These are phyloP conservation scores for Actinidia arguta DNA, from an alignment of 179 eudicot species.

Conservation along the genomic window DNA sequence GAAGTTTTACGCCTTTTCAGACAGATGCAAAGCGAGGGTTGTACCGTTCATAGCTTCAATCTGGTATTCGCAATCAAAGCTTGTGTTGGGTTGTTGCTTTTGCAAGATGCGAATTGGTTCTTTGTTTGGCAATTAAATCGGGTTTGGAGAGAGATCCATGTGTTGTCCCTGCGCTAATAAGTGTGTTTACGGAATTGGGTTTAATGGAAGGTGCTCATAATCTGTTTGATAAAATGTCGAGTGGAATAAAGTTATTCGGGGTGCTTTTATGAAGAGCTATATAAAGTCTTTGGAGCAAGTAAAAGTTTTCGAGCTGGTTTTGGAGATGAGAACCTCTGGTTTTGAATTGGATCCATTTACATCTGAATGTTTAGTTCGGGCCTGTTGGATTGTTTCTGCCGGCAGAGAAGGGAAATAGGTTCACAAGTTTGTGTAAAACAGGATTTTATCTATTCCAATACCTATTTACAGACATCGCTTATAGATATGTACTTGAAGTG, in stretches of 20 bases:
- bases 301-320: conserved; percentile 16
- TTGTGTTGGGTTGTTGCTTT: neutral
- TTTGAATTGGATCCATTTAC: conserved; percentile 13
- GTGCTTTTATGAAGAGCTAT: conserved; percentile 19
- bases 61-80: conserved; percentile 23
- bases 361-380: conserved; percentile 17
- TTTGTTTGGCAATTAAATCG: conserved; percentile 13
- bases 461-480: conserved; percentile 16
- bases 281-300: neutral
- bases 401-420: conserved; percentile 19
- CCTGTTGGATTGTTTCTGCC: conserved; percentile 23
- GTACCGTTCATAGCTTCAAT: conserved; percentile 15
- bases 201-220: conserved; percentile 18
- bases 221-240: conserved; percentile 16
- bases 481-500: conserved; percentile 24
- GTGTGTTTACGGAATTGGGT: conserved; percentile 12
- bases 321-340: conserved; percentile 11
- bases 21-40: conserved; percentile 5
- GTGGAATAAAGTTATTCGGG: conserved; percentile 5
- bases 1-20: conserved; percentile 8
- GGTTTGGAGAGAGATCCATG: conserved; percentile 19
- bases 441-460: conserved; percentile 3
- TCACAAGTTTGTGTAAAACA: conserved; percentile 15
- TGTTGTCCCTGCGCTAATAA: conserved; percentile 23
- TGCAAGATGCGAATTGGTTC: conserved; percentile 16